Percentiles rank a stretch among this genome's conserved stretches.
Conservation (phyloP, 495 filamentous ascomycete genomes). For the Lasiosphaeria hispida region DNA sequence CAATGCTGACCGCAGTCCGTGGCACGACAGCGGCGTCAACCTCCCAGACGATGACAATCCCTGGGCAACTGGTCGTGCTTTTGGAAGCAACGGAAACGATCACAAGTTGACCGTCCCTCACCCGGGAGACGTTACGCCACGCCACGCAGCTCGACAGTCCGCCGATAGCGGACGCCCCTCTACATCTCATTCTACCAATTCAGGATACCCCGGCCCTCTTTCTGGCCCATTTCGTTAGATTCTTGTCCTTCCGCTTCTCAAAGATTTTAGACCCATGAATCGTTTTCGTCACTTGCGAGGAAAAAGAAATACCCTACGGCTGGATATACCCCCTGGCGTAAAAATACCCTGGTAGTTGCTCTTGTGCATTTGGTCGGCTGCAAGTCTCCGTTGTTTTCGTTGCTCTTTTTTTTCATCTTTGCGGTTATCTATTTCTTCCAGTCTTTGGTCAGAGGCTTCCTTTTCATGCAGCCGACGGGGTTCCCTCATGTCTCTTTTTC, state of each 20-base stretch:
- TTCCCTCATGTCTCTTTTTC: background rate
- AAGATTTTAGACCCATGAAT: slow-evolving; percentile 38
- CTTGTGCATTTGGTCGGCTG: slow-evolving; percentile 61
- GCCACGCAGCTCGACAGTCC: slow-evolving; percentile 75
- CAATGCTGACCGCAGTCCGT: slow-evolving; percentile 87
- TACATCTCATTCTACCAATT: slow-evolving; percentile 88
- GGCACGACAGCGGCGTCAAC: slow-evolving; percentile 95
- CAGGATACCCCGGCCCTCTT: slow-evolving; percentile 88
- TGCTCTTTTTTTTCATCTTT: slow-evolving; percentile 8
- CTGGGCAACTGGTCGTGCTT: slow-evolving; percentile 57
- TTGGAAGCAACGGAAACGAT: slow-evolving; percentile 58
- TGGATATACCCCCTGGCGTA: slow-evolving; percentile 57
- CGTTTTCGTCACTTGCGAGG: slow-evolving; percentile 29
- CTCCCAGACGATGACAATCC: slow-evolving; percentile 78
- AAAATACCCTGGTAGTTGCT: slow-evolving; percentile 51
- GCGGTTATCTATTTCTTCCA: background rate
- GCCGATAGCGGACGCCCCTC: slow-evolving; percentile 88
- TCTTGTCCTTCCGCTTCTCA: slow-evolving; percentile 42
- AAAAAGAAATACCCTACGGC: slow-evolving; percentile 50
- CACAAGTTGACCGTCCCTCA: slow-evolving; percentile 64
- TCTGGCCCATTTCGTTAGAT: slow-evolving; percentile 74
- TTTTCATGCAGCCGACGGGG: background rate
- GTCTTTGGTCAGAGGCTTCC: background rate
- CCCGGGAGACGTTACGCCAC: slow-evolving; percentile 75
- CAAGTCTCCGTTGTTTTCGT: slow-evolving; percentile 6